These are phyloP conservation scores for Carallia pectinifolia DNA, from an alignment of 345 rosid genomes.

Conservation along the genomic window DNA sequence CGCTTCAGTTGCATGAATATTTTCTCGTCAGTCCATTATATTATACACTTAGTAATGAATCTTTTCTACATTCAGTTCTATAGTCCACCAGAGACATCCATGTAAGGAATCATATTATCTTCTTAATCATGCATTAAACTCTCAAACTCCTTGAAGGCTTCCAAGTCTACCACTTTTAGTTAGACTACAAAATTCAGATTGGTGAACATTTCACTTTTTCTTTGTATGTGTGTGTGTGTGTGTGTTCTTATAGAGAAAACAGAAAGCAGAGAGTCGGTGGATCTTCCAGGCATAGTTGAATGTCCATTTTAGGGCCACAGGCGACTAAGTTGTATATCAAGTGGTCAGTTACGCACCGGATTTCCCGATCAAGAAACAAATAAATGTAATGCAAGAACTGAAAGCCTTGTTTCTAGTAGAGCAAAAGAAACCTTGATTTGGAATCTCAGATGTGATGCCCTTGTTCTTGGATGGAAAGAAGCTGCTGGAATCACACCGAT, in stretches of 20 bases:
- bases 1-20: too few species aligned
- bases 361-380: slow-evolving; percentile 2
- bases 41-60: too few species aligned
- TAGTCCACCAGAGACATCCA: too few species aligned
- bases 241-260: not conserved
- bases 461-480: slow-evolving; percentile 42
- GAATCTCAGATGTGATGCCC: slow-evolving; percentile 35
- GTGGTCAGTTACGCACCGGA: not conserved
- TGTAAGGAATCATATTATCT: too few species aligned
- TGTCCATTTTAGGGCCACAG: not conserved
- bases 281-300: not conserved
- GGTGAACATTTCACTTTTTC: not conserved
- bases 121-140: too few species aligned
- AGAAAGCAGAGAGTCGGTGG: not conserved
- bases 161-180: too few species aligned
- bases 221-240: too few species aligned
- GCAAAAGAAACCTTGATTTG: slow-evolving; percentile 44
- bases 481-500: slow-evolving; percentile 37
- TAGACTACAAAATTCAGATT: too few species aligned
- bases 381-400: not conserved
- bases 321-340: not conserved
- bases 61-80: too few species aligned
- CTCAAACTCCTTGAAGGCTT: too few species aligned
- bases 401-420: not conserved
- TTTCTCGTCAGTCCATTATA: too few species aligned